phyloP scores from a whole-genome alignment of 2,329 filamentous ascomycete species.

The Hypoxylon sp. region DNA sequence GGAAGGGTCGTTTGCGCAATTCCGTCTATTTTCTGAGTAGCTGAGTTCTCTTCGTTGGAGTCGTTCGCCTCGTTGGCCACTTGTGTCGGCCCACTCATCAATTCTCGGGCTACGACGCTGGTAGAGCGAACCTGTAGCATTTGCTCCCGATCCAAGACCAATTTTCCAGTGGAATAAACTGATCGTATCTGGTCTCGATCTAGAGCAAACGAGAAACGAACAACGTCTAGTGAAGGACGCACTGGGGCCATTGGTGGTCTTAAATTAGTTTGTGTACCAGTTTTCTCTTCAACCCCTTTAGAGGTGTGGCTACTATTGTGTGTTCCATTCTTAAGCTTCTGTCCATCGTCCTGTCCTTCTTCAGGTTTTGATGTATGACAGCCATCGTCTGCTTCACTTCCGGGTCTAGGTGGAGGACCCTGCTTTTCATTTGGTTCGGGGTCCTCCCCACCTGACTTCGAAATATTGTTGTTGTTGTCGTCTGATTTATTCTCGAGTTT shows the following conservation, averaged over 20 bases:
- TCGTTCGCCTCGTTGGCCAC: slow-evolving; percentile 36
- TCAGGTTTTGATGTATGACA: slow-evolving; percentile 15
- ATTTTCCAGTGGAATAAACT: slow-evolving; percentile 36
- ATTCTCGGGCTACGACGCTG: slow-evolving; percentile 24
- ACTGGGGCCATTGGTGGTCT: slow-evolving; percentile 12
- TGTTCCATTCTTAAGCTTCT: slow-evolving; percentile 12
- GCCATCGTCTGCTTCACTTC: slow-evolving; percentile 14
- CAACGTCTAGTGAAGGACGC: slow-evolving; percentile 30
- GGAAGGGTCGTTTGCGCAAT: slow-evolving; percentile 60
- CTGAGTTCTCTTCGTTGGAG: slow-evolving; percentile 45
- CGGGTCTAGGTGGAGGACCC: slow-evolving; percentile 3
- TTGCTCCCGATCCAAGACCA: slow-evolving; percentile 37
- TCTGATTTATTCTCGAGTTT: neutral
- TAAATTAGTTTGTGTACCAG: slow-evolving; percentile 4
- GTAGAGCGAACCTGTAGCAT: slow-evolving; percentile 36
- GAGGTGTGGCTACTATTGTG: slow-evolving; percentile 26
- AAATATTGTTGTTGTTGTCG: neutral
- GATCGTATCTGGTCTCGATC: slow-evolving; percentile 41
- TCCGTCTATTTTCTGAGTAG: slow-evolving; percentile 50
- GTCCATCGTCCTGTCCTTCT: slow-evolving; percentile 6
- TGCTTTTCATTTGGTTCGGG: slow-evolving; percentile 8
- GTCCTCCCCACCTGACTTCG: neutral
- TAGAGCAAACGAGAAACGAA: slow-evolving; percentile 37
- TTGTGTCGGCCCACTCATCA: slow-evolving; percentile 46
- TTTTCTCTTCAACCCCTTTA: slow-evolving; percentile 33